phyloP scores from a whole-genome alignment of 305 asterid species.

The Petunia hybrid region DNA sequence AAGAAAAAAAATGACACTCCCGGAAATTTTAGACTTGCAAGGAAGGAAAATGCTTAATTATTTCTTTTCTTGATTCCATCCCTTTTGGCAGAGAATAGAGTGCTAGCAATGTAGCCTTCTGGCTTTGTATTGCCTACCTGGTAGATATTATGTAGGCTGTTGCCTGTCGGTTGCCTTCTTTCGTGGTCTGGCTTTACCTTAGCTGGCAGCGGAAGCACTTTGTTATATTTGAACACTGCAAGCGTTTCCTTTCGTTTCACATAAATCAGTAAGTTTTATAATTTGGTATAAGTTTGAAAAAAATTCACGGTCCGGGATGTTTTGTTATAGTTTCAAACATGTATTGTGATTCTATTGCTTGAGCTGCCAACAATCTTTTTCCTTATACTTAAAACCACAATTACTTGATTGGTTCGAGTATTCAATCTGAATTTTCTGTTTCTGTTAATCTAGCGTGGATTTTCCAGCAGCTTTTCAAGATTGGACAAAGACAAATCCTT shows the following conservation, averaged over 20 bases:
- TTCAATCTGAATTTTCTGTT: conserved; percentile 37
- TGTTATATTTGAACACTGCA: neutral
- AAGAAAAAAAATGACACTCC: neutral
- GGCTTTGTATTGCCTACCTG: neutral
- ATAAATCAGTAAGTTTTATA: neutral
- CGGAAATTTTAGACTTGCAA: neutral
- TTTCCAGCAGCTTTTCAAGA: conserved; percentile 84
- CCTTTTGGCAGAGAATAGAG: neutral
- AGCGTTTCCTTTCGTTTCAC: neutral
- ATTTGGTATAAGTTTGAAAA: neutral
- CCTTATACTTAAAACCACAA: neutral
- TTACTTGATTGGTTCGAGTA: conserved; percentile 22
- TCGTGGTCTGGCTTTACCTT: neutral
- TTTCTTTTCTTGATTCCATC: neutral
- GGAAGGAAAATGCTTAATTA: neutral
- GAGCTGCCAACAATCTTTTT: conserved; percentile 19
- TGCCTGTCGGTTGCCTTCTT: neutral
- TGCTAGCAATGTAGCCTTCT: neutral
- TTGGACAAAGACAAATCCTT: conserved; percentile 84
- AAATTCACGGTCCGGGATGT: neutral
- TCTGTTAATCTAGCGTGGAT: conserved; percentile 71
- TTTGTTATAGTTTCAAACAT: neutral
- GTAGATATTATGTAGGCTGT: neutral
- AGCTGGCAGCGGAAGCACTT: neutral
- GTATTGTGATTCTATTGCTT: neutral